Conservation (phyloP, 345 rosid genomes). For the Eucalyptus grandis region DNA sequence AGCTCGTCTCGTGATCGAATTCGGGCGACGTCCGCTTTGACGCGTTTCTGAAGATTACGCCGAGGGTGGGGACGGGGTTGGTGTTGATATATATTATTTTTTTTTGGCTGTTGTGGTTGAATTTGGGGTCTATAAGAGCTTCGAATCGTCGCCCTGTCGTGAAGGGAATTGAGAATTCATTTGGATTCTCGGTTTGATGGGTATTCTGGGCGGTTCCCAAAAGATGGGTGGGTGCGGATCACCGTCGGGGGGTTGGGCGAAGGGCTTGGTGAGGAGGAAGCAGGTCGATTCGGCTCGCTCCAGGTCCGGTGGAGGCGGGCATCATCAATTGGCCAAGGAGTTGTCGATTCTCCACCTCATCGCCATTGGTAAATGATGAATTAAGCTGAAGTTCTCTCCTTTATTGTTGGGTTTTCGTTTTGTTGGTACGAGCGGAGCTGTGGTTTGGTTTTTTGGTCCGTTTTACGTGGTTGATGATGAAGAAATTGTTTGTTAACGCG, state of each 20-base stretch:
- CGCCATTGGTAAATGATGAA: conserved; percentile 44
- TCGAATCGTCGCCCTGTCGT: not conserved
- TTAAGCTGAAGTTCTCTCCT: not conserved
- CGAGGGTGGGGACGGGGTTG: not conserved
- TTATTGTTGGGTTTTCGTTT: not conserved
- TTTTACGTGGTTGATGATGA: not conserved
- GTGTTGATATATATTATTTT: not conserved
- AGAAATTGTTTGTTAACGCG: not conserved
- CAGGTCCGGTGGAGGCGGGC: not conserved
- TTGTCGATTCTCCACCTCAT: conserved; percentile 52
- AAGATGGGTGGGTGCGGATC: conserved; percentile 19
- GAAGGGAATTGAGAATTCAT: not conserved
- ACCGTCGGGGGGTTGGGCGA: conserved; percentile 40
- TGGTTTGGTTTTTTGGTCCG: not conserved
- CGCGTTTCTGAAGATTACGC: not conserved
- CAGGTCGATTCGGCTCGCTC: conserved; percentile 57
- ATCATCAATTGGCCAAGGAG: conserved; percentile 53
- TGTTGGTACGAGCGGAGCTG: not conserved
- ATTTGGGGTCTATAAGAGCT: not conserved
- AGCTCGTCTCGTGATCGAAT: not conserved
- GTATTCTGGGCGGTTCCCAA: conserved; percentile 34
- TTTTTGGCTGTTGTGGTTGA: not conserved
- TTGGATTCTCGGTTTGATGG: conserved; percentile 14
- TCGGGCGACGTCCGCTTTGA: not conserved
- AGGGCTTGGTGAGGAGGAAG: conserved; percentile 54